These are phyloP conservation scores for Nitzschia sp. DNA, from an alignment of 108 stramenopile genomes.

Conservation along the genomic window DNA sequence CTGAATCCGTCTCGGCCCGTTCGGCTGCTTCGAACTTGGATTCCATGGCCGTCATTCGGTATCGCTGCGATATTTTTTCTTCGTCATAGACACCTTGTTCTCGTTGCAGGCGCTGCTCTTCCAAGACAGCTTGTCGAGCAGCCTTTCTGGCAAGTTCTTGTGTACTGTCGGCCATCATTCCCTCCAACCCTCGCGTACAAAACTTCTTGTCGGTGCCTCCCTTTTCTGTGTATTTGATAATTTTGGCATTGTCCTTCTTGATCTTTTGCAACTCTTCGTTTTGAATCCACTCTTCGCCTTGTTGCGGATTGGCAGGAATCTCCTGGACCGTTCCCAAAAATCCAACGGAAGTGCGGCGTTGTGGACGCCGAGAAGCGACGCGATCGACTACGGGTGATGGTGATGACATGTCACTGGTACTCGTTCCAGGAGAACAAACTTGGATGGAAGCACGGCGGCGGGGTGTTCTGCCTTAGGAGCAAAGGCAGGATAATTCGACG, in stretches of 20 bases:
- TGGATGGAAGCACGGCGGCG: background rate
- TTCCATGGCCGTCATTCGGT: constrained; percentile 5
- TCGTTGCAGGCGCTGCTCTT: constrained; percentile 14
- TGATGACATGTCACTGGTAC: background rate
- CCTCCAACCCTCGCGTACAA: constrained; percentile 15
- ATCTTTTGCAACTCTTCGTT: constrained; percentile 15
- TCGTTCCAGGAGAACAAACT: background rate
- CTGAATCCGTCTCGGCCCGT: constrained; percentile 16
- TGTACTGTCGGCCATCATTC: background rate
- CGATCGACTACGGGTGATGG: background rate
- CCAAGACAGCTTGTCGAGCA: constrained; percentile 9
- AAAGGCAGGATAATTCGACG: background rate
- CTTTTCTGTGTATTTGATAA: constrained; percentile 10
- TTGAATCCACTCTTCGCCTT: constrained; percentile 4
- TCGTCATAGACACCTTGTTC: constrained; percentile 6
- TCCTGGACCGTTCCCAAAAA: constrained; percentile 2
- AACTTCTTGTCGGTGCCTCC: constrained; percentile 24
- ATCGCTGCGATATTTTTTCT: background rate
- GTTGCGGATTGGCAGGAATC: background rate
- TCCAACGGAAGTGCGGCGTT: constrained; percentile 15
- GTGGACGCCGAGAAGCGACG: background rate
- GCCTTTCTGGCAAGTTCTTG: background rate
- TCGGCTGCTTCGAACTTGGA: constrained; percentile 17
- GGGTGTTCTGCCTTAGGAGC: background rate
- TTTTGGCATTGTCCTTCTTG: constrained; percentile 7